Base-by-base conservation (phyloP, 1,139 yeast species). In the Lodderomyces margitis region DNA sequence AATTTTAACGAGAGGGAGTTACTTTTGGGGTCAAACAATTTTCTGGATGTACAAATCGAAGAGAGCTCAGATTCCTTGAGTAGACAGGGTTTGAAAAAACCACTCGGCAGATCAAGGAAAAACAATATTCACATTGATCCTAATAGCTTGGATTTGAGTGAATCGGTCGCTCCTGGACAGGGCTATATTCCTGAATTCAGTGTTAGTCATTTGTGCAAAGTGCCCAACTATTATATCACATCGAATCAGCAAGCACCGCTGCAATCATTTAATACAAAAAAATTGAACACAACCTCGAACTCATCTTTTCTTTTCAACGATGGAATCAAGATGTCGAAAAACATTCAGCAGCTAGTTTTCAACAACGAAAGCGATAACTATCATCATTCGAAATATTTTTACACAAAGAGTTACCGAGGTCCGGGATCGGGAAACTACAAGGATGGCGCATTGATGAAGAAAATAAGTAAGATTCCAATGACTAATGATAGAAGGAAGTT, bases 371-470 rank as follows among this genome's bases (percentile, higher is more conserved):
- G 57, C 43, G 75, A 68, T 39, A 58, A 58, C 33, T 57, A 58
- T 46, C 59, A 59, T 43, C 66, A 63, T 43, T 54, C 66, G 32
- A 70, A 66, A 46, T 72, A 71, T 48, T 71, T 61, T 49, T 72
- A 71, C 48, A 59, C 66, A 12, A 68, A 68, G 46, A 56, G 64
- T 20, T 69, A 69, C 46, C 57, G 77, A 36, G 77, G 78, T 0
- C 75, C 75, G 4, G 76, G 76, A 1, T 66, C 72, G 43, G 76
- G 78, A 3, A 71, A 70, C 46, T 72, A 70, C 48, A 72, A 72
- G 48, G 78, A 72, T 52, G 74, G 71, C 0, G 66, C 74, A 2
- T 53, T 71, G 21, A 65, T 70, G 50, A 69, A 68, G 48, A 57
- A 68, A 39, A 67, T 72, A 45, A 70, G 69, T 49, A 58, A 58